A percentile compares a stretch with the other conserved stretches of the same genome.
Evolutionary conservation across 2,329 filamentous ascomycete genomes (phyloP).

Genomic region (Venturiaceae sp.): DNA sequence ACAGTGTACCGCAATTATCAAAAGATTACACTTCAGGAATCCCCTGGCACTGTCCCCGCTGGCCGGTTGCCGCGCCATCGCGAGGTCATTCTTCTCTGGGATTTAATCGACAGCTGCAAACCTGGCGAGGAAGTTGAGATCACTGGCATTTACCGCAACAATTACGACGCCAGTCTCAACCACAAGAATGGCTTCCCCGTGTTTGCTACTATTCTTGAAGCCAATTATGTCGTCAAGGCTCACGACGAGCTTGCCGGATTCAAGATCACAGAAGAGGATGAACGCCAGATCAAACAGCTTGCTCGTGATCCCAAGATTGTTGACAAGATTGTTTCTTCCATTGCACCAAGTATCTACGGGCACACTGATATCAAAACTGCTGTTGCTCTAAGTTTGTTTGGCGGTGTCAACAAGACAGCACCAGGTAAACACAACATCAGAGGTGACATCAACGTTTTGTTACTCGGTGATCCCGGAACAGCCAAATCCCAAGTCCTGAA

Average conservation of each 20-base stretch:
- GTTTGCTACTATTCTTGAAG: constrained; percentile 94
- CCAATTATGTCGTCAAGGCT: constrained; percentile 93
- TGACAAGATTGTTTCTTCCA: constrained; percentile 85
- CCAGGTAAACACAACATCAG: constrained; percentile 82
- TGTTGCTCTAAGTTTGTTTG: constrained; percentile 86
- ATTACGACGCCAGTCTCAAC: constrained; percentile 94
- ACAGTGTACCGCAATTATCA: constrained; percentile 99
- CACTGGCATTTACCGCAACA: constrained; percentile 94
- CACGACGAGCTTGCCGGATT: constrained; percentile 97
- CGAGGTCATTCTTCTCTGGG: constrained; percentile 92
- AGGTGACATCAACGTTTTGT: constrained; percentile 94
- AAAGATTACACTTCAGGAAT: constrained; percentile 93
- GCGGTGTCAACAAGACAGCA: constrained; percentile 86
- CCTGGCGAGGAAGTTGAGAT: constrained; percentile 97
- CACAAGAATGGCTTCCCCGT: constrained; percentile 98
- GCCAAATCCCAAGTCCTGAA: constrained; percentile 97
- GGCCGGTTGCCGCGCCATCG: constrained; percentile 87
- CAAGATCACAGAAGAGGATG: constrained; percentile 88
- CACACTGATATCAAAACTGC: constrained; percentile 97
- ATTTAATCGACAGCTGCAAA: constrained; percentile 93
- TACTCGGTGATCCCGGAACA: constrained; percentile 93
- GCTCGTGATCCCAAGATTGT: constrained; percentile 83
- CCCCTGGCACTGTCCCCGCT: constrained; percentile 90
- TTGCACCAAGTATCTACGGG: constrained; percentile 95
- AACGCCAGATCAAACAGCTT: constrained; percentile 80